Conservation (phyloP, 441 rosid species). For the Pelargonium myrrhifolium region DNA sequence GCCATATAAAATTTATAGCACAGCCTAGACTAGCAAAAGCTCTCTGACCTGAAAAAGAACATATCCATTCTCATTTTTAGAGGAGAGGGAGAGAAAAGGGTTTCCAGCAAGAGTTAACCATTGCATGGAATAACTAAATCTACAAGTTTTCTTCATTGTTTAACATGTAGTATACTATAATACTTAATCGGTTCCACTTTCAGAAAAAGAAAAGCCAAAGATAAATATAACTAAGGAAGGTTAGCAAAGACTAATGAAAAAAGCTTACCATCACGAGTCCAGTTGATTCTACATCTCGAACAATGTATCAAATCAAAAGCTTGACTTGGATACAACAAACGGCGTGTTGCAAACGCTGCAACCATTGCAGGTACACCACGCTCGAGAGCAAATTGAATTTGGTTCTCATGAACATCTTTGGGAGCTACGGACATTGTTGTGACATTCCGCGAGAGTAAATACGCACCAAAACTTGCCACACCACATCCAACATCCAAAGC, state of each 20-base stretch:
- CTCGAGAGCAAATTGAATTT: constrained; percentile 98
- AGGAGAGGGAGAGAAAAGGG: too few relatives aligned
- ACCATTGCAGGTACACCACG: constrained; percentile 99
- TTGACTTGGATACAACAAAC: constrained; percentile 84
- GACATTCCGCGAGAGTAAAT: constrained; percentile 65
- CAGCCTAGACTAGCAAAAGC: not conserved
- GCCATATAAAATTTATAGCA: not conserved
- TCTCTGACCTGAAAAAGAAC: too few relatives aligned
- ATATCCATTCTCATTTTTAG: too few relatives aligned
- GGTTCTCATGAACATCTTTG: constrained; percentile 95
- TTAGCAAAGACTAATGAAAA: not conserved
- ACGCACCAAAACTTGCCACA: constrained; percentile 98
- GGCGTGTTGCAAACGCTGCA: constrained; percentile 78
- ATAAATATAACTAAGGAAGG: too few relatives aligned
- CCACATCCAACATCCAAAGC: constrained; percentile 93
- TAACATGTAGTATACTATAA: not conserved
- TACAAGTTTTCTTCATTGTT: too few relatives aligned
- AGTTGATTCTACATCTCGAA: constrained; percentile 96
- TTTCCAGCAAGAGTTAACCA: too few relatives aligned
- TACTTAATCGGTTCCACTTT: not conserved
- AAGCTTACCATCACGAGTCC: constrained; percentile 92
- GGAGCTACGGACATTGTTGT: constrained; percentile 87
- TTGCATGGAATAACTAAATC: too few relatives aligned
- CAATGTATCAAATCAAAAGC: constrained; percentile 96
- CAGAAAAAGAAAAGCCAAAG: not conserved